A percentile compares a stretch with the other conserved stretches of the same genome.
phyloP scores from a whole-genome alignment of 257 asterid species.

The Solanum microdontum region DNA sequence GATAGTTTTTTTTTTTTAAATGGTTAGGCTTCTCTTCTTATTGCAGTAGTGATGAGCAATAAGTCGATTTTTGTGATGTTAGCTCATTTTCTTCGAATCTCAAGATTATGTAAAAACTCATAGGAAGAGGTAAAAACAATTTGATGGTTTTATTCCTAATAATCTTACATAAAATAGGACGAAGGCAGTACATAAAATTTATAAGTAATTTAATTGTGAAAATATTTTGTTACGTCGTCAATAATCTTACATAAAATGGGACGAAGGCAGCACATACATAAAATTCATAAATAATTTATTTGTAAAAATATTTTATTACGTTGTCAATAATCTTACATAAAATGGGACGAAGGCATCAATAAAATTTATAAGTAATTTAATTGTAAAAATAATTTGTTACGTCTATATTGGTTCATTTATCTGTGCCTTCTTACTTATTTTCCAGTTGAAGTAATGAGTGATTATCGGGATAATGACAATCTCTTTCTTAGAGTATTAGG shows the following conservation, averaged over 20 bases:
- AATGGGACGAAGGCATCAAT: neutral
- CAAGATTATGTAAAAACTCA: no score
- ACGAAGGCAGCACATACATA: neutral
- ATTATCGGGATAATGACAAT: neutral
- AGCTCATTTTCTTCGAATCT: no score
- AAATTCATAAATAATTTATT: neutral
- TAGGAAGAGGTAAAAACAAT: no score
- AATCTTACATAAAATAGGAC: no score
- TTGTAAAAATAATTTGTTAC: neutral
- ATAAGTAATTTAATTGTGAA: no score
- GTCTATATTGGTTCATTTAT: neutral
- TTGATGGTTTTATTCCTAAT: no score
- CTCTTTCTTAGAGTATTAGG: neutral
- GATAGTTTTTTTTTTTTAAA: no score
- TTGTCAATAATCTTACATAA: no score
- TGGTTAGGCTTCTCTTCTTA: neutral
- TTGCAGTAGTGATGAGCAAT: neutral
- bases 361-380: neutral
- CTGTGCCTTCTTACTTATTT: neutral
- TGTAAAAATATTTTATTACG: neutral
- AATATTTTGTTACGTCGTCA: no score
- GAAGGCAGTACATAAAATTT: no score
- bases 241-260: no score
- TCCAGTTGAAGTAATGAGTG: neutral
- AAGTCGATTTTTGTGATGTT: neutral